These are phyloP conservation scores for Kokia cookei DNA, from an alignment of 441 rosid genomes.

Conservation along the genomic window DNA sequence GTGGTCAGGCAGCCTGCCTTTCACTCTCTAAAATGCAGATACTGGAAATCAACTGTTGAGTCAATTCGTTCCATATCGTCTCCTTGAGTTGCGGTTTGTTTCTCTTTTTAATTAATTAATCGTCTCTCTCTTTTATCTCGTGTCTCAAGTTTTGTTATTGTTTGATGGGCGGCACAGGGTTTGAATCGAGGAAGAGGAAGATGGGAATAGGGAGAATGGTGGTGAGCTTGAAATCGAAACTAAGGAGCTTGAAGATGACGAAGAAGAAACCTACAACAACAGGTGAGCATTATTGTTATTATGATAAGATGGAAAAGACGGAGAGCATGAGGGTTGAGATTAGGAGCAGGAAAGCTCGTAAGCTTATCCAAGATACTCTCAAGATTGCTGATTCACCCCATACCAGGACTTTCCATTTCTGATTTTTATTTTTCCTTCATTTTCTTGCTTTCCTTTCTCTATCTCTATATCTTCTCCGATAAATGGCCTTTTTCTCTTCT, in stretches of 20 bases:
- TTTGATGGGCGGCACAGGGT: no score
- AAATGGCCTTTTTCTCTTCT: no score
- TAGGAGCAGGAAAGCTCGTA: slow-evolving; percentile 74
- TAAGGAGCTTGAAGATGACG: slow-evolving; percentile 53
- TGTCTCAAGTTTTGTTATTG: no score
- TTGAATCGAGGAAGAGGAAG: slow-evolving; percentile 7
- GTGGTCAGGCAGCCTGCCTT: no score
- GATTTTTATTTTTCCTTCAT: neutral
- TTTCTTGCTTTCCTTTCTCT: no score
- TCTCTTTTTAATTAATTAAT: no score
- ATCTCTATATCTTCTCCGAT: no score
- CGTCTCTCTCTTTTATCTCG: no score
- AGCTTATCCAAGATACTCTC: slow-evolving; percentile 64
- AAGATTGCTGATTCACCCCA: slow-evolving; percentile 80
- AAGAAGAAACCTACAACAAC: slow-evolving; percentile 35
- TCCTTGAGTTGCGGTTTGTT: no score
- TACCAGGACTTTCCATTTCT: slow-evolving; percentile 42
- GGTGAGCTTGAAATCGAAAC: slow-evolving; percentile 61
- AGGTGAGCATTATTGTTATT: slow-evolving; percentile 3
- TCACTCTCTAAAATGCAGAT: no score
- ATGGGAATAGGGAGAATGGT: slow-evolving; percentile 58
- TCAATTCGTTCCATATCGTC: no score
- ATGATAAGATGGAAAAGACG: slow-evolving; percentile 89
- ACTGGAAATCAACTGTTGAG: no score
- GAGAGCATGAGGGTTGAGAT: slow-evolving; percentile 91